Conservation (phyloP, 2,329 filamentous ascomycete genomes). For the Coniella vitis region DNA sequence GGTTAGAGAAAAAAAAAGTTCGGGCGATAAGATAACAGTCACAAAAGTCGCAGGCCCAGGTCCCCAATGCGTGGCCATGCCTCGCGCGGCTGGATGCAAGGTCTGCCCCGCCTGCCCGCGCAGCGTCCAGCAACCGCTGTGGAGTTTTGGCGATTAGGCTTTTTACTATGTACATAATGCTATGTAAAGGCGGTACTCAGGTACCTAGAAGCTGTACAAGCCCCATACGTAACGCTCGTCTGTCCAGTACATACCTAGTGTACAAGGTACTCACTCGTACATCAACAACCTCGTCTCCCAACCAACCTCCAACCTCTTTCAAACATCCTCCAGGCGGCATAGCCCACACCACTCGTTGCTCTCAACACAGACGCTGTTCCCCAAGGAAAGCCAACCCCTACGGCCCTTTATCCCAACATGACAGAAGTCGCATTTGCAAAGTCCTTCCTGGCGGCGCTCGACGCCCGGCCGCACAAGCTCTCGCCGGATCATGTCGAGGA, state of each 20-base stretch:
- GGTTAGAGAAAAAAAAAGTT: slow-evolving; percentile 13
- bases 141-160: background rate
- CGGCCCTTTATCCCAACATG: slow-evolving; percentile 43
- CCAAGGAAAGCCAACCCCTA: background rate
- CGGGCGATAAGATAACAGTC: slow-evolving; percentile 7
- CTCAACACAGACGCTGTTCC: background rate
- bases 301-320: background rate
- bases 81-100: background rate
- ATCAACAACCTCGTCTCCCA: background rate
- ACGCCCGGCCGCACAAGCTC: slow-evolving; percentile 72
- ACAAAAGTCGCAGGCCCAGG: background rate
- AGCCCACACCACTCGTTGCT: background rate
- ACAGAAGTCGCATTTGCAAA: slow-evolving; percentile 81
- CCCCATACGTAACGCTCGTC: too few species aligned
- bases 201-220: too few species aligned
- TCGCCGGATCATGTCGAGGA: slow-evolving; percentile 89
- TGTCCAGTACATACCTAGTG: too few species aligned
- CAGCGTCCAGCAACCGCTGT: slow-evolving; percentile 1
- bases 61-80: background rate
- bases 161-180: slow-evolving; percentile 7
- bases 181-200: too few species aligned
- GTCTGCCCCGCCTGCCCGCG: slow-evolving; percentile 3
- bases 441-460: slow-evolving; percentile 72
- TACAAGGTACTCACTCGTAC: background rate
- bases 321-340: too few species aligned